These are phyloP conservation scores for Kodamaea alishanica DNA, from an alignment of 1,139 yeast species.

Conservation along the genomic window DNA sequence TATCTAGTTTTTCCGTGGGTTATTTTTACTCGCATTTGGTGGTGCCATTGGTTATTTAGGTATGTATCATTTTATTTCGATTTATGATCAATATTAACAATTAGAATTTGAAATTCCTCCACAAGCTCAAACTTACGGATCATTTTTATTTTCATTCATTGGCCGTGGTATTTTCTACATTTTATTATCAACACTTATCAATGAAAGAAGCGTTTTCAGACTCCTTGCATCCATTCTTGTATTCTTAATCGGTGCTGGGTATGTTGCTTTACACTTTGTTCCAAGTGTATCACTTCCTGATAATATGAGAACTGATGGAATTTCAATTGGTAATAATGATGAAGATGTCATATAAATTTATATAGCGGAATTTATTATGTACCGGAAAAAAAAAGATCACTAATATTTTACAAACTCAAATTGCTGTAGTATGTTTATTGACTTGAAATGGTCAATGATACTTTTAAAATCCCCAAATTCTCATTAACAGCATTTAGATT, in stretches of 20 bases:
- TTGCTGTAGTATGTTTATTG: background rate
- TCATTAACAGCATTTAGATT: constrained; percentile 69
- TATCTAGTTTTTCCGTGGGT: constrained; percentile 49
- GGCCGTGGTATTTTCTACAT: constrained; percentile 80
- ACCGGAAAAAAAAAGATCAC: background rate
- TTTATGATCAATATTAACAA: constrained; percentile 13
- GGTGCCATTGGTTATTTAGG: constrained; percentile 52
- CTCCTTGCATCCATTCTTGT: constrained; percentile 54
- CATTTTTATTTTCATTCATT: constrained; percentile 76
- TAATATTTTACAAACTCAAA: constrained; percentile 1
- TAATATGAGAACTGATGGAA: constrained; percentile 60
- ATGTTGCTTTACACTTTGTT: constrained; percentile 59
- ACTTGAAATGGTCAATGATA: constrained; percentile 7
- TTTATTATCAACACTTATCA: constrained; percentile 60
- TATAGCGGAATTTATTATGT: background rate
- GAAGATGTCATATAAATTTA: constrained; percentile 36
- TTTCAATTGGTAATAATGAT: constrained; percentile 41
- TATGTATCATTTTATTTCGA: constrained; percentile 21
- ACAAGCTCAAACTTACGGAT: constrained; percentile 65
- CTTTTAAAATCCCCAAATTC: constrained; percentile 17
- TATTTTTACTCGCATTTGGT: constrained; percentile 56
- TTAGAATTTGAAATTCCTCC: constrained; percentile 64
- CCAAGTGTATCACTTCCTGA: constrained; percentile 72
- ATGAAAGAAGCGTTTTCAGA: constrained; percentile 56
- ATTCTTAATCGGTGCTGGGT: constrained; percentile 56